Percentiles rank a stretch among this genome's conserved stretches.
phyloP scores from a whole-genome alignment of 2,329 filamentous ascomycete genomes.

The Tympanopsis confertula region DNA sequence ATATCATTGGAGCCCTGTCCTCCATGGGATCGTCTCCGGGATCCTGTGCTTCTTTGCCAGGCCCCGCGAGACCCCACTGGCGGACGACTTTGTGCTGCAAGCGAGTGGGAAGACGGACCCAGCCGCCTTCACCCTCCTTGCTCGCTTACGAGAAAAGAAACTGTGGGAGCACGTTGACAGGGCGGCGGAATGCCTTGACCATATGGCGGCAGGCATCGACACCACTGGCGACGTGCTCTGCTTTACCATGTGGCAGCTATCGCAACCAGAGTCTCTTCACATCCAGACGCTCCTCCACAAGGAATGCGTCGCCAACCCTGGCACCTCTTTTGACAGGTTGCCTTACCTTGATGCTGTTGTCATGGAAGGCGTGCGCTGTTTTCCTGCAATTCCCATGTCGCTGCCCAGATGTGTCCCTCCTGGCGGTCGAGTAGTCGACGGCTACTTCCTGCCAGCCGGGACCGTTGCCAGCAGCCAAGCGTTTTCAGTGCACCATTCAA shows the following conservation, averaged over 20 bases:
- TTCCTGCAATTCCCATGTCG: constrained; percentile 55
- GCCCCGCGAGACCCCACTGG: constrained; percentile 44
- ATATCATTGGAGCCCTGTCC: constrained; percentile 39
- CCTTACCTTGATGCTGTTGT: constrained; percentile 52
- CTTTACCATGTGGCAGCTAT: constrained; percentile 63
- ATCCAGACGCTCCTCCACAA: constrained; percentile 38
- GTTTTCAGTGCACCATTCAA: constrained; percentile 45
- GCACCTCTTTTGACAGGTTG: constrained; percentile 32
- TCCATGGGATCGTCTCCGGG: constrained; percentile 33
- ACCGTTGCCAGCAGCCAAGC: constrained; percentile 51
- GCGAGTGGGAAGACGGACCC: constrained; percentile 31
- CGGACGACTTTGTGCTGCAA: constrained; percentile 45
- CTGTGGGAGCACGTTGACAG: constrained; percentile 34
- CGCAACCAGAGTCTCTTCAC: constrained; percentile 37
- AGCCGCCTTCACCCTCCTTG: constrained; percentile 43
- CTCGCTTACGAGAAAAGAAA: constrained; percentile 41
- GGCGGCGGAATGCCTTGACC: constrained; percentile 59
- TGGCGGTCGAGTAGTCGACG: constrained; percentile 42
- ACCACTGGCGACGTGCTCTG: constrained; percentile 60
- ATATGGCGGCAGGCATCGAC: constrained; percentile 63
- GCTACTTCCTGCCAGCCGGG: constrained; percentile 35
- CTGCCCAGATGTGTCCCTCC: constrained; percentile 46
- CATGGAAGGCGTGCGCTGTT: constrained; percentile 48
- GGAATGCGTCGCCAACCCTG: constrained; percentile 33
- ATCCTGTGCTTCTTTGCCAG: constrained; percentile 35